Evolutionary conservation across 129 eudicot species (phyloP).

Genomic region (Glebionis coronaria): DNA sequence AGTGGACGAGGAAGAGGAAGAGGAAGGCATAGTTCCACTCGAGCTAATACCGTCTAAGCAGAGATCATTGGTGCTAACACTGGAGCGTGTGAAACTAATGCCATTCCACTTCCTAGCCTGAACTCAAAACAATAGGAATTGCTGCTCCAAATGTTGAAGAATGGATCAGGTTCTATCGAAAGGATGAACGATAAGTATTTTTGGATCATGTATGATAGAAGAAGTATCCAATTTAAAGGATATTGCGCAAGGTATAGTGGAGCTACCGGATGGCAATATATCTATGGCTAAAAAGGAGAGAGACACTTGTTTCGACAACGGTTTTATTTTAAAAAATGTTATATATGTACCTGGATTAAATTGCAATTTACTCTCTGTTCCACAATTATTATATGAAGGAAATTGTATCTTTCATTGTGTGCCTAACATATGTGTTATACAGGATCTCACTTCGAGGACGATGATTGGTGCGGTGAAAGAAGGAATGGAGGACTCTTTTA

Average conservation of each 20-base stretch:
- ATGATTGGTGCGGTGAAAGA: constrained; percentile 16
- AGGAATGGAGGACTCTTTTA: background rate
- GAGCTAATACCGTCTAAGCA: background rate
- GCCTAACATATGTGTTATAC: constrained; percentile 3
- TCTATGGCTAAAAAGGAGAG: background rate
- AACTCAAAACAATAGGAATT: constrained; percentile 1
- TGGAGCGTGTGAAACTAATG: background rate
- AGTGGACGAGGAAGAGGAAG: constrained; percentile 1
- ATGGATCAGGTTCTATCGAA: background rate
- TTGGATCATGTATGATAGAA: background rate
- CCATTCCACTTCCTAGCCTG: background rate
- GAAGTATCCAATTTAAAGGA: background rate
- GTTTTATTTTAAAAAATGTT: background rate
- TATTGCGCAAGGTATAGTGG: background rate
- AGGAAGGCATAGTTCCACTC: background rate
- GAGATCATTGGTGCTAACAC: background rate
- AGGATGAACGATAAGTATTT: background rate
- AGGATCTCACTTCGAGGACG: background rate
- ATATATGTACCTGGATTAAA: background rate
- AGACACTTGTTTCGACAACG: background rate
- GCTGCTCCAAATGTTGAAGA: background rate
- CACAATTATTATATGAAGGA: background rate
- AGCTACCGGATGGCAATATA: background rate
- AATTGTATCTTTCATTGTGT: background rate
- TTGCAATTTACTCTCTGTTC: background rate